phyloP scores from a whole-genome alignment of 345 rosid species.

The Aquilaria yunnanensis region DNA sequence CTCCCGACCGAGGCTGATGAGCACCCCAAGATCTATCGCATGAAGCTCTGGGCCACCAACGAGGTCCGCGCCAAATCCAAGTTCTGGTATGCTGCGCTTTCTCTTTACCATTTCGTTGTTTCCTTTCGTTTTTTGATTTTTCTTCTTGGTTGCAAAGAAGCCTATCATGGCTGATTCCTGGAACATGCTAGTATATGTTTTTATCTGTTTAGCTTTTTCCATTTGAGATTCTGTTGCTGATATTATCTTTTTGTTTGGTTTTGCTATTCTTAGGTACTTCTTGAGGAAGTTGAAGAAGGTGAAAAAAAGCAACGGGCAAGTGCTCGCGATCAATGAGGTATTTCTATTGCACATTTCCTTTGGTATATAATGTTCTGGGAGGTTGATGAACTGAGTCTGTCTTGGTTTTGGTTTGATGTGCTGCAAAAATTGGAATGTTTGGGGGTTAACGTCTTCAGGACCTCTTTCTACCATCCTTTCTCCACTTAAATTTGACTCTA shows the following conservation, averaged over 20 bases:
- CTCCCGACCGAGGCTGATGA: slow-evolving; percentile 52
- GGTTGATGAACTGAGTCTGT: too few species aligned
- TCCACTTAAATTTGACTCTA: too few species aligned
- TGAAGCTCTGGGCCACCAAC: slow-evolving; percentile 66
- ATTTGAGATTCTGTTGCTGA: too few species aligned
- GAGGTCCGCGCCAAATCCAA: slow-evolving; percentile 58
- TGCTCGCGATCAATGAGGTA: slow-evolving; percentile 48
- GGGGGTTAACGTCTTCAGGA: too few species aligned
- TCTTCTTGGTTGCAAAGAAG: not conserved
- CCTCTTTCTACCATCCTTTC: too few species aligned
- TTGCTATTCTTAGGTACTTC: slow-evolving; percentile 25
- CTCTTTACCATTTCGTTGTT: too few species aligned
- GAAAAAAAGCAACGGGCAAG: slow-evolving; percentile 46
- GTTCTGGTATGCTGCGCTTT: slow-evolving; percentile 37
- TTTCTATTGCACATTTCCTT: not conserved
- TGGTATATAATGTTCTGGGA: not conserved
- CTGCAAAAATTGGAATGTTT: not conserved
- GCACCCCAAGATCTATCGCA: slow-evolving; percentile 48
- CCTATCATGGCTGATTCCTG: too few species aligned
- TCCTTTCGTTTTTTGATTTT: not conserved
- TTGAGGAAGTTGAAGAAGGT: slow-evolving; percentile 39
- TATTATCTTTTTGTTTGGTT: not conserved
- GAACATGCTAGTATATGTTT: too few species aligned
- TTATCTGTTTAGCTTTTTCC: too few species aligned
- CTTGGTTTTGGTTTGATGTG: not conserved